phyloP scores from a whole-genome alignment of 139 green algal species.

The Tetraselmis striata region DNA sequence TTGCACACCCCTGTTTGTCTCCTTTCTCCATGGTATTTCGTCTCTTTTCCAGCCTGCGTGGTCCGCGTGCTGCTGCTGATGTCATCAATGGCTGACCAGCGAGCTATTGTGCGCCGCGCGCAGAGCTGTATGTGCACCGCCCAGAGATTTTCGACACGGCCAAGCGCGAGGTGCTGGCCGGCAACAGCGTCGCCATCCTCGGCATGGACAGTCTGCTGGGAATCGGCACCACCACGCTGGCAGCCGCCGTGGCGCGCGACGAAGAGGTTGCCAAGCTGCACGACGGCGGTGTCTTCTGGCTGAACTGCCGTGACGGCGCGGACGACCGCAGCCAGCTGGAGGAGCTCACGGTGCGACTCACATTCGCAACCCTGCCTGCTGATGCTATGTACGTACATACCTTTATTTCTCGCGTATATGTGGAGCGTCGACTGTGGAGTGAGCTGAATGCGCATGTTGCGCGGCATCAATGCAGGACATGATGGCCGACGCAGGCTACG shows the following conservation, averaged over 20 bases:
- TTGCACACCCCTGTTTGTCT: too few species aligned
- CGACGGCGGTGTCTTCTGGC: neutral
- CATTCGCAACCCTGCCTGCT: too few species aligned
- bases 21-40: too few species aligned
- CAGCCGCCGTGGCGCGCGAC: neutral
- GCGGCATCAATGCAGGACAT: too few species aligned
- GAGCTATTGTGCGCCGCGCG: too few species aligned
- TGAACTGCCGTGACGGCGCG: neutral
- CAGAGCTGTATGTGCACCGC: neutral
- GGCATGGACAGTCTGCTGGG: neutral
- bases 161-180: neutral
- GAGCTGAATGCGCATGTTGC: too few species aligned
- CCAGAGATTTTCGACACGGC: neutral
- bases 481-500: neutral
- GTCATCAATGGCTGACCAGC: too few species aligned
- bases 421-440: too few species aligned
- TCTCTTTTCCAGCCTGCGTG: too few species aligned
- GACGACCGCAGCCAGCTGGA: neutral
- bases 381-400: too few species aligned
- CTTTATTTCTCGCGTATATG: too few species aligned
- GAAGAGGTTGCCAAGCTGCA: neutral
- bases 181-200: neutral
- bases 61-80: too few species aligned
- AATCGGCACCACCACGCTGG: neutral
- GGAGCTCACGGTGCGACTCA: neutral